Base-by-base conservation (phyloP, 176 grass and related monocot species). In the Phoenix dactylifera region DNA sequence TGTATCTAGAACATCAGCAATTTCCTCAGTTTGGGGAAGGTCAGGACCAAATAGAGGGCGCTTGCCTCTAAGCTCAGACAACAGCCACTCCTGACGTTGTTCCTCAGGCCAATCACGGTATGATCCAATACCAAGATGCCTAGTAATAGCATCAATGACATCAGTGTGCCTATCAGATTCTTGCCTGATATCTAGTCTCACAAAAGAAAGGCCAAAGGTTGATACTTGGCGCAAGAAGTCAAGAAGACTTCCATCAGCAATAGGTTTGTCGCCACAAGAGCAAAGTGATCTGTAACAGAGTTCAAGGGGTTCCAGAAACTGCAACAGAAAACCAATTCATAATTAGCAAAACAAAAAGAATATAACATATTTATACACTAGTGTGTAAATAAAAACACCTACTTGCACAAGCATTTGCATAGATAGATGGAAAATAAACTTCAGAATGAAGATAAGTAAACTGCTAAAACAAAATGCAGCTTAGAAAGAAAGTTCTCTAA, bases 181-280 rank as follows among this genome's bases (percentile, higher is more conserved):
- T 83, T 98, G 93, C 67, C 93, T 87, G 18, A 98, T 98, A 68
- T 98, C 93, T 63, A 98, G 93, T 67, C 84, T 92, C 56, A 98
- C 93, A 67, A 98, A 81, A 66, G 93, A 86, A 62, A 98, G 84
- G 32, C 93, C 88, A 14, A 98, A 98, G 55, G 87, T 98, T 55
- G 87, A 98, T 69, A 98, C 84, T 87, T 98, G 93, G 63, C 93
- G 93, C 76, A 98, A 64, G 78, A 89, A 98, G 73, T 98, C 84
- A 63, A 98, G 93, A 74, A 98, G 93, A 61, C 81, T 92, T 76
- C 93, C 93, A 4, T 98, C 93, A 52, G 93, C 93, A 69, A 98
- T 83, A 70, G 76, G 51, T 64, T 86, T 91, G 79, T 98, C 93
- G 55, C 93, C 93, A 68, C 84, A 98, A 60, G 85, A 71, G 68